phyloP scores from a whole-genome alignment of 257 asterid species.

The Solanum corneliomulleri region DNA sequence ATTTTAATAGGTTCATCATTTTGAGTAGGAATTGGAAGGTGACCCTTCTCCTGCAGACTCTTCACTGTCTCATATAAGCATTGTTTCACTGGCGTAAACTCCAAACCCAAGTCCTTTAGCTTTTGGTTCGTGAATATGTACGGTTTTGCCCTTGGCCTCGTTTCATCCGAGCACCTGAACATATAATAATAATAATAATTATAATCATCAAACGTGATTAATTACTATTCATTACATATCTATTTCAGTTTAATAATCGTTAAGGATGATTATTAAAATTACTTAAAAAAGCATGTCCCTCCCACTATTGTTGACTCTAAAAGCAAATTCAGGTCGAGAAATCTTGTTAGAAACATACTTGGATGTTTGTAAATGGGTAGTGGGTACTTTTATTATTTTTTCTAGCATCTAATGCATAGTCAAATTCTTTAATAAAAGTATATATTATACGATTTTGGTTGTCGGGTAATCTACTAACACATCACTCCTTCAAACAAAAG shows the following conservation, averaged over 20 bases:
- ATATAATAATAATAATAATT: neutral
- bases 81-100: constrained; percentile 55
- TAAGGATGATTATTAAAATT: neutral
- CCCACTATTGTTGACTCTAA: neutral
- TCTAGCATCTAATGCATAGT: neutral
- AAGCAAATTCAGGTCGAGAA: neutral
- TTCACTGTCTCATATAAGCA: constrained; percentile 55
- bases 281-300: neutral
- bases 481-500: neutral
- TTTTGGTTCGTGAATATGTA: constrained; percentile 68
- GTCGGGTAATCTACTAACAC: neutral
- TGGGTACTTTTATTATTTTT: neutral
- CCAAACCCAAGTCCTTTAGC: constrained; percentile 57
- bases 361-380: neutral
- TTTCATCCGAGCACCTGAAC: constrained; percentile 62
- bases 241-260: neutral
- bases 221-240: neutral
- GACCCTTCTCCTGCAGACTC: constrained; percentile 68
- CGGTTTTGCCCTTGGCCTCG: constrained; percentile 44
- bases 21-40: constrained; percentile 34
- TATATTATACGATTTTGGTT: neutral
- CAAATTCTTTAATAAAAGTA: neutral
- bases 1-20: constrained; percentile 27
- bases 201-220: neutral
- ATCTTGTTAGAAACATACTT: neutral